Evolutionary conservation across 495 filamentous ascomycete genomes (phyloP).

Genomic region (Physcia stellaris): DNA sequence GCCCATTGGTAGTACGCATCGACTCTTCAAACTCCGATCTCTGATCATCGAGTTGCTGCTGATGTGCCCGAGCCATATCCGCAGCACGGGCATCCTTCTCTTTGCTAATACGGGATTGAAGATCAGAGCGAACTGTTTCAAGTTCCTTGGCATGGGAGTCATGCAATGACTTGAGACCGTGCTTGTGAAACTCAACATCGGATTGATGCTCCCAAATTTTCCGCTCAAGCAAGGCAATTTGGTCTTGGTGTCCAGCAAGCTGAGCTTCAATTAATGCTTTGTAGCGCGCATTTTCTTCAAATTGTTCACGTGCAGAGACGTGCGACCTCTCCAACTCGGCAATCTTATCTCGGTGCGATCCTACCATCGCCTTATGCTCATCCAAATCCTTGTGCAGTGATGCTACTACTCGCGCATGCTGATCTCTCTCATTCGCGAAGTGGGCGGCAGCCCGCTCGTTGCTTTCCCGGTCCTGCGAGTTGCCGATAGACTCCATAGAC

Average conservation of each 20-base stretch:
- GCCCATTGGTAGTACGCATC: conserved; percentile 5
- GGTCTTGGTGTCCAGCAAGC: conserved; percentile 25
- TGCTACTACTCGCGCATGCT: conserved; percentile 27
- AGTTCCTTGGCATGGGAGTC: conserved; percentile 40
- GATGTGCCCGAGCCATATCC: conserved; percentile 38
- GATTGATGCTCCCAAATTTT: conserved; percentile 38
- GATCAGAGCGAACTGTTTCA: conserved; percentile 28
- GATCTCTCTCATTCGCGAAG: conserved; percentile 29
- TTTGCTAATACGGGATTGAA: conserved; percentile 6
- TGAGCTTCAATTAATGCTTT: conserved; percentile 25
- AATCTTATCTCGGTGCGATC: conserved; percentile 47
- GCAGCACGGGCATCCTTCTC: conserved; percentile 37
- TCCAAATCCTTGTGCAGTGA: conserved; percentile 62
- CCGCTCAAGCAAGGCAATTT: conserved; percentile 28
- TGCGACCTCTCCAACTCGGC: conserved; percentile 53
- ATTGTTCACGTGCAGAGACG: conserved; percentile 39
- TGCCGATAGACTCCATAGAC: conserved; percentile 30
- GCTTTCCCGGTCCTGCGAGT: conserved; percentile 27
- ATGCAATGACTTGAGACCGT: conserved; percentile 37
- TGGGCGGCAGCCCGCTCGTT: conserved; percentile 44
- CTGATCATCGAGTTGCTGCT: conserved; percentile 20
- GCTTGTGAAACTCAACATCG: conserved; percentile 38
- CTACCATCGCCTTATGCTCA: conserved; percentile 59
- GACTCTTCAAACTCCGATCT: conserved; percentile 21
- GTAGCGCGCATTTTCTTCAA: conserved; percentile 24